Evolutionary conservation across 2,329 filamentous ascomycete species (phyloP).

Genomic region (Neofusicoccum kwambonambiense): DNA sequence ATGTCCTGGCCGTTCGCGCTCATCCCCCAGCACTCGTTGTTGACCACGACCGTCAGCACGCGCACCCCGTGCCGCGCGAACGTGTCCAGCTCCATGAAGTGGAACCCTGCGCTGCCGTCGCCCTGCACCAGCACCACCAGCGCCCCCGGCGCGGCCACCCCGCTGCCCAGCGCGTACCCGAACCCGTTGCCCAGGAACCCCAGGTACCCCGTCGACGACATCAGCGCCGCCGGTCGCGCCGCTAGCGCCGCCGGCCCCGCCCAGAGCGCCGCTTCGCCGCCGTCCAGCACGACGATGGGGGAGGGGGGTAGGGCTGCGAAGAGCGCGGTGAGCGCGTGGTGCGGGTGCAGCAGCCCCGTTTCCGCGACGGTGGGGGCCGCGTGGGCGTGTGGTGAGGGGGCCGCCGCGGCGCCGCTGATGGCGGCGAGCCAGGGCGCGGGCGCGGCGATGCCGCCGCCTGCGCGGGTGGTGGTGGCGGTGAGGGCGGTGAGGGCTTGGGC

Average conservation of each 20-base stretch:
- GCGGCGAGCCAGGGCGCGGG: constrained; percentile 25
- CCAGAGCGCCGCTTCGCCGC: constrained; percentile 42
- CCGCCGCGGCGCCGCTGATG: background rate
- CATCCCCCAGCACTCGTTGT: constrained; percentile 50
- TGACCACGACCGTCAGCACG: constrained; percentile 45
- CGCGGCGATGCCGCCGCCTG: constrained; percentile 18
- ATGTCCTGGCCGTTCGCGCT: constrained; percentile 45
- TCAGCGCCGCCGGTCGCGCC: constrained; percentile 24
- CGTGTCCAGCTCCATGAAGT: constrained; percentile 48
- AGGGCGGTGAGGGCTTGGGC: constrained; percentile 34
- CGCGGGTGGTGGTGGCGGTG: constrained; percentile 18
- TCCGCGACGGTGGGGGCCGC: background rate
- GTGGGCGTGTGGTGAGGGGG: background rate
- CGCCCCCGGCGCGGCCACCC: constrained; percentile 33
- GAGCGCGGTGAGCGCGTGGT: constrained; percentile 41
- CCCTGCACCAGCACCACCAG: constrained; percentile 47
- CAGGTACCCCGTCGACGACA: constrained; percentile 39
- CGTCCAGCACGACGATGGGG: constrained; percentile 43
- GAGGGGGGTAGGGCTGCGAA: constrained; percentile 36
- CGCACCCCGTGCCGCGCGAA: constrained; percentile 41
- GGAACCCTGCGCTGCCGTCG: constrained; percentile 48
- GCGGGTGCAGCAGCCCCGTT: constrained; percentile 38
- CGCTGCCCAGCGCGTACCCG: constrained; percentile 45
- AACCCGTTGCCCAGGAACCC: constrained; percentile 50
- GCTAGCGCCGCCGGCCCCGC: constrained; percentile 19